Base-by-base conservation (phyloP, 2,329 filamentous ascomycete species). In the Cytospora chrysosperma region DNA sequence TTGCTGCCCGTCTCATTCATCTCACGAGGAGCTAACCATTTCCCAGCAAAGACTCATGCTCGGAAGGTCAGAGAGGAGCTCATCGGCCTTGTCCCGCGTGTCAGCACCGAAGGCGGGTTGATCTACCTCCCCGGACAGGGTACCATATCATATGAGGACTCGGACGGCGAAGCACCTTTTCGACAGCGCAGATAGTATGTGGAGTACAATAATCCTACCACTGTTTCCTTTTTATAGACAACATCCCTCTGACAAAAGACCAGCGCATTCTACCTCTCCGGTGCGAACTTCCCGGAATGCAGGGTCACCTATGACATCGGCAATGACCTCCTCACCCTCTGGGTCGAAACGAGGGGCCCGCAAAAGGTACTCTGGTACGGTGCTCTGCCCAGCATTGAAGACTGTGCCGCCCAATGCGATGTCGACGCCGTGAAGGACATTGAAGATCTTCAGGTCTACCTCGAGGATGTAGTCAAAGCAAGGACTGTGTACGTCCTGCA, bases 361-460 rank as follows among this genome's bases (percentile, higher is more conserved):
- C 80, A 79, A 19, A 79, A 83, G 68, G 79, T 84, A 13, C 82
- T 91, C 56, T 92, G 84, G 82, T 85, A 84, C 70, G 89, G 89
- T 19, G 80, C 79, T 37, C 84, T 82, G 26, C 87, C 87, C 0
- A 82, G 81, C 12, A 77, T 80, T 13, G 82, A 87, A 17, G 85
- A 91, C 63, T 88, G 88, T 63, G 77, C 85, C 68, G 78, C 77
- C 2, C 80, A 77, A 61, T 88, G 87, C 68, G 88, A 94, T 68
- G 82, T 94, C 61, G 90, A 94, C 72, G 81, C 85, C 50, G 91
- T 92, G 21, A 82, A 84, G 65, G 89, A 88, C 72, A 80, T 78
- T 51, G 73, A 73, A 9, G 73, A 75, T 13, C 76, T 88, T 0
- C 68, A 75, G 21, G 75, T 74, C 21, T 84, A 86, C 68, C 77